These are phyloP conservation scores for Xylaria sp. DNA, from an alignment of 2,329 filamentous ascomycete species.

Conservation along the genomic window DNA sequence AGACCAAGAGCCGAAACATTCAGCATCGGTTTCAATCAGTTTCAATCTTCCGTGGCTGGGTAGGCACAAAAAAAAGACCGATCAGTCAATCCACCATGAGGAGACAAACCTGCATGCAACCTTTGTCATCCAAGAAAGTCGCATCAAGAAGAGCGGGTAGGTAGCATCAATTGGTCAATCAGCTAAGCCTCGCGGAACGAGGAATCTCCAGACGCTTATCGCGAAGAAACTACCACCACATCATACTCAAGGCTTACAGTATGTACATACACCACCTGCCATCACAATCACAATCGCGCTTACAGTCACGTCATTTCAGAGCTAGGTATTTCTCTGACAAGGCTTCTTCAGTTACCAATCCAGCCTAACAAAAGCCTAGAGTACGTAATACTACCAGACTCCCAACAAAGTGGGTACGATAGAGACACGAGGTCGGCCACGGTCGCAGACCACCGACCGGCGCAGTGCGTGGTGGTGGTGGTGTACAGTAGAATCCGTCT, in stretches of 20 bases:
- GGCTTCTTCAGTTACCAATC: background rate
- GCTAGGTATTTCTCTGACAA: background rate
- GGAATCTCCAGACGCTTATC: background rate
- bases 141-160: background rate
- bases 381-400: background rate
- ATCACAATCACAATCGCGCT: background rate
- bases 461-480: background rate
- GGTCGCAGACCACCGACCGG: background rate
- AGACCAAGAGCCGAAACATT: conserved; percentile 15
- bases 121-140: conserved; percentile 2
- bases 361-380: background rate
- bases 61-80: background rate
- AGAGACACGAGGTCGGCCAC: background rate
- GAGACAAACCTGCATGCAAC: background rate
- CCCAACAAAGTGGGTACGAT: background rate
- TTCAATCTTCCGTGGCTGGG: conserved; percentile 10
- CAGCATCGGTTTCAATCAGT: background rate
- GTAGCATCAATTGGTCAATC: conserved; percentile 10
- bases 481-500: background rate
- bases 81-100: background rate
- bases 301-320: background rate
- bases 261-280: background rate
- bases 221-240: conserved; percentile 13
- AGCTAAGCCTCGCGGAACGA: conserved; percentile 30
- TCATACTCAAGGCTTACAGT: conserved; percentile 17